Evolutionary conservation across 768 basidiomycete genomes (phyloP), one percentile per base, ranked within the genome.

Genomic region (Agrocybe chaxingu): DNA sequence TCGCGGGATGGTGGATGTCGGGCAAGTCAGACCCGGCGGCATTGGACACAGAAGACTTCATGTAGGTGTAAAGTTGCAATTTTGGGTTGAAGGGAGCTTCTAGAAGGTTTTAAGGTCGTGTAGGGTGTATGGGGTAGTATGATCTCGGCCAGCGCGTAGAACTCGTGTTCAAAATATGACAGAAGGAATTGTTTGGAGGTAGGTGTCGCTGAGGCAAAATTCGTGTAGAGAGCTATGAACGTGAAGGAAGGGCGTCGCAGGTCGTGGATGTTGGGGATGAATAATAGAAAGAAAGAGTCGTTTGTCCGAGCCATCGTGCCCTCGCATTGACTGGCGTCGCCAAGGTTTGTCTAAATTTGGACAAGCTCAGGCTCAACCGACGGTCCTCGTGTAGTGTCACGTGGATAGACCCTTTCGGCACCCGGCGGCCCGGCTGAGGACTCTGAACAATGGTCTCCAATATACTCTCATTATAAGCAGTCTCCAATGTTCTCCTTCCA

Each of bases 1-100:
- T 53, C 31, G 62, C 52, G 4, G 58, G 50, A 1, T 58, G 32
- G 30, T 62, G 61, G 57, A 42, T 58, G 31, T 57, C 58, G 11
- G 54, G 36, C 44, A 61, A 55, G 32, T 50, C 58, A 35, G 56
- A 42, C 7, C 47, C 47, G 32, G 24, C 38, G 42, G 44, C 39
- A 18, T 30, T 48, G 6, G 48, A 30, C 2, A 42, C 51, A 18
- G 48, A 46, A 30, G 48, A 36, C 29, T 56, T 56, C 51, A 53
- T 54, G 10, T 47, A 29, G 40, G 16, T 5, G 16, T n/a, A 16
- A 41, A 29, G 36, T 11, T 37, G 36, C 3, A 11, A 11, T 16
- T 37, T 37, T 11, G 7, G 7, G 36, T 16, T 16, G 3, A 3
- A 37, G 36, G 36, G 3, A 16, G 36, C 36, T 16, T 11, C 50